Percentiles rank a stretch among this genome's conserved stretches.
Conservation (phyloP, 2,329 filamentous ascomycete genomes). For the Reticulascus tulasneorum region DNA sequence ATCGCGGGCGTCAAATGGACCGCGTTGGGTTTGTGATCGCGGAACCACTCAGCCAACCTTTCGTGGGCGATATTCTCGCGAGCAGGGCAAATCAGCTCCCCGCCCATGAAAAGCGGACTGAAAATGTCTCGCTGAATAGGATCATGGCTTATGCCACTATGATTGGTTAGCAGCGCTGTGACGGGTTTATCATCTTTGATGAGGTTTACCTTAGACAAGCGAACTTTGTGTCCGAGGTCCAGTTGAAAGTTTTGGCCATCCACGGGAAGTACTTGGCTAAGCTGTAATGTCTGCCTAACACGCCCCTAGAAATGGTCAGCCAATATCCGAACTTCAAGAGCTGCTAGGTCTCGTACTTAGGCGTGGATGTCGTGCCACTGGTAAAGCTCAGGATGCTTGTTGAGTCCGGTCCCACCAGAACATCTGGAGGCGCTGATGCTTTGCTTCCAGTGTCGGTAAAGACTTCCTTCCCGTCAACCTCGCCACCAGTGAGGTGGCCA, state of each 20-base stretch:
- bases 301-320: slow-evolving; percentile 43
- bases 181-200: neutral
- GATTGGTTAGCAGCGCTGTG: slow-evolving; percentile 3
- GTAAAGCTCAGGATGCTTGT: slow-evolving; percentile 73
- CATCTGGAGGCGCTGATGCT: slow-evolving; percentile 55
- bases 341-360: slow-evolving; percentile 40
- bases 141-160: slow-evolving; percentile 3
- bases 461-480: slow-evolving; percentile 61
- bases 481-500: slow-evolving; percentile 66
- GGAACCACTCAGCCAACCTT: slow-evolving; percentile 83
- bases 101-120: slow-evolving; percentile 83
- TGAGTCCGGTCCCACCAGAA: slow-evolving; percentile 82
- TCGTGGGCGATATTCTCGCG: slow-evolving; percentile 85
- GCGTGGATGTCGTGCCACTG: slow-evolving; percentile 57
- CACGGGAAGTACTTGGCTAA: slow-evolving; percentile 87
- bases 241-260: slow-evolving; percentile 77
- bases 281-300: slow-evolving; percentile 80
- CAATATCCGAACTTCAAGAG: neutral
- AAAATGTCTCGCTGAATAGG: slow-evolving; percentile 65
- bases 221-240: slow-evolving; percentile 2
- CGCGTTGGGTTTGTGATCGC: slow-evolving; percentile 67
- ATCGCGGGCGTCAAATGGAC: slow-evolving; percentile 93
- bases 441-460: slow-evolving; percentile 52
- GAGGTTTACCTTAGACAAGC: slow-evolving; percentile 1
- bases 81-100: slow-evolving; percentile 72